A percentile compares a stretch with the other conserved stretches of the same genome.
These are phyloP conservation scores for Orbilia blumenaviensis DNA, from an alignment of 2,329 filamentous ascomycete species.

Conservation along the genomic window DNA sequence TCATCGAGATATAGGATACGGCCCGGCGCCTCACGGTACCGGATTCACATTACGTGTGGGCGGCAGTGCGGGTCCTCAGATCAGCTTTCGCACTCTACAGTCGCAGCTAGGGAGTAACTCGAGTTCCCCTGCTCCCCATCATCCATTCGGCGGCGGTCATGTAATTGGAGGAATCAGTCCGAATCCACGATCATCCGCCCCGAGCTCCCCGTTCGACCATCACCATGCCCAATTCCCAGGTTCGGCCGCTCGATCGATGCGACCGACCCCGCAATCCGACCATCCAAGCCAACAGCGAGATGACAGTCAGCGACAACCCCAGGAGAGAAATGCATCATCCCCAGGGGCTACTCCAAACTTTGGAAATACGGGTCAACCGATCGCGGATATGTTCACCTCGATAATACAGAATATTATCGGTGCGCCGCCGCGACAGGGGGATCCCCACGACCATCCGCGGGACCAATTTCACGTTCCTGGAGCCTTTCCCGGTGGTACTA, in stretches of 20 bases:
- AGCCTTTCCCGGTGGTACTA: conserved; percentile 6
- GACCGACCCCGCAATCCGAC: background rate
- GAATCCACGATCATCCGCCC: conserved; percentile 19
- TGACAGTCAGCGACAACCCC: background rate
- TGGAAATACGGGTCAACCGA: conserved; percentile 27
- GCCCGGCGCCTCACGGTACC: conserved; percentile 1
- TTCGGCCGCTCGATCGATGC: background rate
- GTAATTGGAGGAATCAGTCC: conserved; percentile 35
- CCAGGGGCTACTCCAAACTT: conserved; percentile 37
- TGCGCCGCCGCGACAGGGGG: background rate
- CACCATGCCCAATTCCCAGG: conserved; percentile 10
- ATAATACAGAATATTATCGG: conserved; percentile 52
- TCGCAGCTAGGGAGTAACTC: conserved; percentile 6
- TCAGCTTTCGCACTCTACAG: conserved; percentile 46
- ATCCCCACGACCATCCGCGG: background rate
- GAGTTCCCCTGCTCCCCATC: background rate
- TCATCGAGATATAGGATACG: background rate
- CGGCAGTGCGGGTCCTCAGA: conserved; percentile 35
- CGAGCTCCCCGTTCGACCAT: conserved; percentile 26
- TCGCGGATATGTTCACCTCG: conserved; percentile 49
- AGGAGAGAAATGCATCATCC: conserved; percentile 14
- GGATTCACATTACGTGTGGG: conserved; percentile 49
- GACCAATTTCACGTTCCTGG: background rate
- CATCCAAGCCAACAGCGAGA: background rate
- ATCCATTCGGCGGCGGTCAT: conserved; percentile 32